Evolutionary conservation across 169 alveolate genomes (phyloP).

Genomic region (Ichthyophthirius multifiliis): DNA sequence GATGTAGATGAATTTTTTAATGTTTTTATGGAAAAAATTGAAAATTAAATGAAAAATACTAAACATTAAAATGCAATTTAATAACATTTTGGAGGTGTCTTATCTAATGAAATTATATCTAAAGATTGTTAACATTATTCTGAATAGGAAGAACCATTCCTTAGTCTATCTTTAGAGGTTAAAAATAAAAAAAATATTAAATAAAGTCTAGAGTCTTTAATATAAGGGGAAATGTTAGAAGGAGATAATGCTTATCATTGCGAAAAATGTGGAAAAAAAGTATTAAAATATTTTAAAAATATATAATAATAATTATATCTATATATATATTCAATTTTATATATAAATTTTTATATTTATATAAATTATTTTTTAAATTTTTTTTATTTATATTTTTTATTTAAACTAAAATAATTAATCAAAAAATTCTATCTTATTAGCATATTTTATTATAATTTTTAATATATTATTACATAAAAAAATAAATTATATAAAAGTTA

Average conservation of each 20-base stretch:
- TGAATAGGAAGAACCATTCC: constrained; percentile 74
- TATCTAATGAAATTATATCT: constrained; percentile 72
- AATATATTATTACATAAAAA: too few relatives aligned
- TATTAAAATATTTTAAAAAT: too few relatives aligned
- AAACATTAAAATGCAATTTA: constrained; percentile 58
- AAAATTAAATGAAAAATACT: constrained; percentile 64
- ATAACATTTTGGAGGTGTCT: constrained; percentile 76
- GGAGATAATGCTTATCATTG: constrained; percentile 87
- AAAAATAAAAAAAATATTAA: constrained; percentile 73
- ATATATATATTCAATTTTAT: too few relatives aligned
- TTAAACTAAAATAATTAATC: too few relatives aligned
- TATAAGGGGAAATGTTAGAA: constrained; percentile 81
- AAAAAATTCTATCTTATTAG: too few relatives aligned
- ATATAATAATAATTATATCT: too few relatives aligned
- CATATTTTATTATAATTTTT: too few relatives aligned
- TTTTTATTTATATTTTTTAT: too few relatives aligned
- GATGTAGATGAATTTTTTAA: constrained; percentile 88
- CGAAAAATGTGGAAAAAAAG: constrained; percentile 78
- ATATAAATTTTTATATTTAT: too few relatives aligned
- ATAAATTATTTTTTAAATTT: too few relatives aligned
- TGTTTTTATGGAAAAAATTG: constrained; percentile 79
- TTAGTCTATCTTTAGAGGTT: constrained; percentile 73
- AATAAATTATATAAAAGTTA: too few relatives aligned
- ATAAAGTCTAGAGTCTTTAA: constrained; percentile 70
- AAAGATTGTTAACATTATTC: constrained; percentile 80